A percentile compares a stretch with the other conserved stretches of the same genome.
These are phyloP conservation scores for Lagenidium giganteum DNA, from an alignment of 352 stramenopile species.

Conservation along the genomic window DNA sequence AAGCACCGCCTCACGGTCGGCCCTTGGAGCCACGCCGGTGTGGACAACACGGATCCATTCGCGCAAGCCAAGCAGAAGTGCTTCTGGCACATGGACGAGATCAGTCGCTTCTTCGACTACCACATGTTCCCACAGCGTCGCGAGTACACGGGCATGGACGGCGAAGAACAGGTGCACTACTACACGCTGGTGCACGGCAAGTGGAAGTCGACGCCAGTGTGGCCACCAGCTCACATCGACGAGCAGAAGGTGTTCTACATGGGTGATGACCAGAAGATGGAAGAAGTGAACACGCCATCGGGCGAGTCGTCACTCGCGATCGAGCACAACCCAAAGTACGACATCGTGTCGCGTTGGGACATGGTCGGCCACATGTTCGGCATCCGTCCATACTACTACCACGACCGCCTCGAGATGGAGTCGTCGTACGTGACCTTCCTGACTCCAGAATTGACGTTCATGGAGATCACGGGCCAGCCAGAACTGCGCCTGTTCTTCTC, in stretches of 20 bases:
- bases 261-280: constrained; percentile 42
- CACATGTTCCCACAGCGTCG: constrained; percentile 68
- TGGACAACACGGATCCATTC: constrained; percentile 79
- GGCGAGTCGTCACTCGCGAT: constrained; percentile 34
- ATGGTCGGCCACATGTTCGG: constrained; percentile 72
- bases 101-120: constrained; percentile 82
- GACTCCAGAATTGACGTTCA: constrained; percentile 45
- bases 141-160: constrained; percentile 44
- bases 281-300: constrained; percentile 28
- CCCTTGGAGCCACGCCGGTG: constrained; percentile 77
- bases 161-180: constrained; percentile 77
- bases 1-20: constrained; percentile 71
- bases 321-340: constrained; percentile 31
- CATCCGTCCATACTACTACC: constrained; percentile 70
- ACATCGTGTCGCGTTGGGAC: constrained; percentile 64
- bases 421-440: constrained; percentile 58
- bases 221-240: constrained; percentile 56
- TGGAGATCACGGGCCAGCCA: constrained; percentile 66
- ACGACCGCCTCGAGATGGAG: constrained; percentile 52
- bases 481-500: constrained; percentile 80
- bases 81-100: constrained; percentile 80
- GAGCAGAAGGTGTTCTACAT: constrained; percentile 53
- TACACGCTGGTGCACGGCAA: constrained; percentile 71
- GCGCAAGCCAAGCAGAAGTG: constrained; percentile 79
- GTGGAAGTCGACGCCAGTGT: constrained; percentile 60